Base-by-base conservation (phyloP, 805 yeast species). In the Wickerhamiella nectarea region DNA sequence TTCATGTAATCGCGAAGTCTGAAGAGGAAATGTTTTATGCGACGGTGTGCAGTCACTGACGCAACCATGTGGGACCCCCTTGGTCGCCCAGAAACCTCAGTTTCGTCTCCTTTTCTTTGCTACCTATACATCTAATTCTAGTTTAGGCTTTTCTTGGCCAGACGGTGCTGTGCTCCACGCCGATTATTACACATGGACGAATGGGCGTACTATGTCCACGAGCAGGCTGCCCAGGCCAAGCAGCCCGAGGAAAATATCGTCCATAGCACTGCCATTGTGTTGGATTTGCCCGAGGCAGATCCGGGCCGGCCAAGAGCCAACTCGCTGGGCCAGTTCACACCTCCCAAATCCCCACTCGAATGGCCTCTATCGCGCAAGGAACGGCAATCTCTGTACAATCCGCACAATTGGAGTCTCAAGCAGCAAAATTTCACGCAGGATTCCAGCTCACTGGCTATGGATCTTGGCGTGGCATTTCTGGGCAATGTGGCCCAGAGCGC, bases 401-500 rank as follows among this genome's bases (percentile, higher is more conserved):
- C 31, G 14, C 14, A 7, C 6, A 28, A 28, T 7, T 28, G 31
- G 31, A n/a, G 14, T 6, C 31, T 28, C 6, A 11, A n/a, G 6
- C 14, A 28, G 31, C n/a, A 10, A 11, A 12, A 7, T 10, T 4
- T n/a, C 6, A 11, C 31, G 15, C 6, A 28, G n/a, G 15, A 11
- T 12, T 12, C 31, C 6, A n/a, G 31, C 14, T 4, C n/a, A n/a
- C 19, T 14, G 14, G 41, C 28, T 11, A 41, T 48, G 3, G 26
- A 21, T 2, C 39, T 38, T 8, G 48, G 50, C 2, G 17, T 34
- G 4, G 17, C 36, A n/a, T 15, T 44, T 2, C 43, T 42, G 25
- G 37, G 31, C 17, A 43, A 59, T 37, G 70, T 82, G 37, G 54
- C 74, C 1, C 48, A 51, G 0, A 72, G 74, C 21, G 69, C 83